These are phyloP conservation scores for Fusarium anguioides DNA, from an alignment of 2,329 filamentous ascomycete species.

Conservation along the genomic window DNA sequence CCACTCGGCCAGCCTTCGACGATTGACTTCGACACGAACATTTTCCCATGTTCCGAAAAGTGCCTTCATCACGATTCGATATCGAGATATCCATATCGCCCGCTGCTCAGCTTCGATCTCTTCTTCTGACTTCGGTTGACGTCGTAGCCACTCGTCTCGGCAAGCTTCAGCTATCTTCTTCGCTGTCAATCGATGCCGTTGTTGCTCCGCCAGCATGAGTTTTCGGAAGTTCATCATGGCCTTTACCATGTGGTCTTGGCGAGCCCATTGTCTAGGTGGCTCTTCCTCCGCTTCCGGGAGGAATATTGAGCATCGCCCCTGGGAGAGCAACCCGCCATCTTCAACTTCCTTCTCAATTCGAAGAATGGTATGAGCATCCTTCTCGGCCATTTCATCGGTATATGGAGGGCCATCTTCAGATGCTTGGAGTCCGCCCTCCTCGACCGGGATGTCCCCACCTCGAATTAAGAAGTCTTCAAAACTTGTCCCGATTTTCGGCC, in stretches of 20 bases:
- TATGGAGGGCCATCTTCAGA: constrained; percentile 67
- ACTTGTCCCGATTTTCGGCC: constrained; percentile 62
- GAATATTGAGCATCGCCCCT: constrained; percentile 76
- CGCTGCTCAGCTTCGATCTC: constrained; percentile 84
- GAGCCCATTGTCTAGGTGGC: constrained; percentile 83
- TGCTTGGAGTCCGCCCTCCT: constrained; percentile 67
- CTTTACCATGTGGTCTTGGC: constrained; percentile 83
- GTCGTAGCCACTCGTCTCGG: constrained; percentile 77
- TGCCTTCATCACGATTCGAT: constrained; percentile 75
- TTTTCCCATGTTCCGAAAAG: constrained; percentile 72
- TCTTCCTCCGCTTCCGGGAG: constrained; percentile 78
- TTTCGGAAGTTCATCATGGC: constrained; percentile 85
- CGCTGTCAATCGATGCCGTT: constrained; percentile 78
- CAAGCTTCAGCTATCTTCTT: constrained; percentile 84
- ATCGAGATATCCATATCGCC: constrained; percentile 73
- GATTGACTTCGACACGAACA: constrained; percentile 70
- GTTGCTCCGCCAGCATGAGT: constrained; percentile 82
- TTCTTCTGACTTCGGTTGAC: constrained; percentile 80
- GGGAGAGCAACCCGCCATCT: constrained; percentile 79
- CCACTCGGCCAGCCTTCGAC: constrained; percentile 69
- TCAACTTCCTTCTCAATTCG: constrained; percentile 78
- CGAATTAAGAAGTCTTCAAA: constrained; percentile 69
- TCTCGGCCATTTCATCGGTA: constrained; percentile 70
- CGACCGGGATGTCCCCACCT: constrained; percentile 63
- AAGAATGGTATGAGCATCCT: constrained; percentile 76